phyloP scores from a whole-genome alignment of 495 filamentous ascomycete species.

The Penicillium atrosanguineum region DNA sequence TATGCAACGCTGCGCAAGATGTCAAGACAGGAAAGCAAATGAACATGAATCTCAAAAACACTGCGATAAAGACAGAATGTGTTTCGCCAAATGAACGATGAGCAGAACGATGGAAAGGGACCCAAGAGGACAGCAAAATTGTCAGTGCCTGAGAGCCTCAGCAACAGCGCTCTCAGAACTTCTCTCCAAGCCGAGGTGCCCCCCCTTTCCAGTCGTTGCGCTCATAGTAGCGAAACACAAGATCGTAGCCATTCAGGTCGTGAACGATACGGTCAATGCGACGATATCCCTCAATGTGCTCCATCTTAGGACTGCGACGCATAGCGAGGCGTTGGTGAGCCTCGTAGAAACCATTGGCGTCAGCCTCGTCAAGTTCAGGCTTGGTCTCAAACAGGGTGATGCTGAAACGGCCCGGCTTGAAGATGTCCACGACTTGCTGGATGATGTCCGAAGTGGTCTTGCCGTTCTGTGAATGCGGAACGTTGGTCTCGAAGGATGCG shows the following conservation, averaged over 20 bases:
- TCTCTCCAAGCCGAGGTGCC: conserved; percentile 69
- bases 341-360: conserved; percentile 36
- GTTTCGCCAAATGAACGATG: conserved; percentile 1
- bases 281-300: conserved; percentile 81
- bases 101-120: conserved; percentile 17
- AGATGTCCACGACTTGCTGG: conserved; percentile 90
- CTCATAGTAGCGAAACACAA: conserved; percentile 96
- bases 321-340: conserved; percentile 47
- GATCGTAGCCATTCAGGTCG: conserved; percentile 94
- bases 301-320: conserved; percentile 66
- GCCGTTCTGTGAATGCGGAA: conserved; percentile 84
- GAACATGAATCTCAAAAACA: not conserved
- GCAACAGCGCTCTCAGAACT: conserved; percentile 26
- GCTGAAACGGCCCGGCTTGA: conserved; percentile 93
- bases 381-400: conserved; percentile 97
- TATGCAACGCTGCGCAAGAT: conserved; percentile 26
- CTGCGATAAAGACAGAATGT: not conserved
- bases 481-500: conserved; percentile 98
- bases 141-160: not conserved
- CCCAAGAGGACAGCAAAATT: not conserved
- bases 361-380: conserved; percentile 42
- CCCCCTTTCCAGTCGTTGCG: conserved; percentile 86
- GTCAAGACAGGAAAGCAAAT: conserved; percentile 6
- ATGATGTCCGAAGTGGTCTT: conserved; percentile 87
- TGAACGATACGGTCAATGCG: conserved; percentile 94